A percentile compares a stretch with the other conserved stretches of the same genome.
Evolutionary conservation across 306 rosid species (phyloP).

Genomic region (Rubus idaeus): DNA sequence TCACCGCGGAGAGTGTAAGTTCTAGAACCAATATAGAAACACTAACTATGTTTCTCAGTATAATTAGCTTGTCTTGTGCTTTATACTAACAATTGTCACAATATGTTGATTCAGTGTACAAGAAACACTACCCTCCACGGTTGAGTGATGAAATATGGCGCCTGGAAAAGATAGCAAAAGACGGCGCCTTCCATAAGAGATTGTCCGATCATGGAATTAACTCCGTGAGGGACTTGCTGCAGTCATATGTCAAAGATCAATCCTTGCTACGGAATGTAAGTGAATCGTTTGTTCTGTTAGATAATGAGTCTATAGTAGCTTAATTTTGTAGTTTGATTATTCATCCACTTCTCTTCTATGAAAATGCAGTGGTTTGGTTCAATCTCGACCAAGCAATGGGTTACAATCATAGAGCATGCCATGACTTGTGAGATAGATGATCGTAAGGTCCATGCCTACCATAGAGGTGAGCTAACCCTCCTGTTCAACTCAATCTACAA

Average conservation of each 20-base stretch:
- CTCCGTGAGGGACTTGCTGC: conserved; percentile 50
- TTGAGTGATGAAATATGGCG: conserved; percentile 62
- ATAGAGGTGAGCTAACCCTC: not conserved
- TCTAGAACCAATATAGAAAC: not conserved
- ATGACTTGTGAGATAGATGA: conserved; percentile 38
- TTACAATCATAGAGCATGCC: conserved; percentile 50
- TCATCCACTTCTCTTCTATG: not conserved
- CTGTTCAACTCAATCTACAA: conserved; percentile 7
- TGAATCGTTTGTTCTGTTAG: not conserved
- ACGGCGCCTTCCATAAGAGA: conserved; percentile 35
- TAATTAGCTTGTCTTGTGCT: conserved; percentile 7
- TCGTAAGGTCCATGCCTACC: conserved; percentile 3
- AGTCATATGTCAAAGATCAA: conserved; percentile 24
- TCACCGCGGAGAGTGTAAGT: conserved; percentile 64
- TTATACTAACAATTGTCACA: not conserved
- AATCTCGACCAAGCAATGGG: conserved; percentile 42
- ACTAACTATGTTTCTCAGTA: not conserved
- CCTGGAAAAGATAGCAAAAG: conserved; percentile 50
- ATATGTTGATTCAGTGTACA: conserved; percentile 41
- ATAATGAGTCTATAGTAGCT: not conserved
- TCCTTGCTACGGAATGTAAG: conserved; percentile 40
- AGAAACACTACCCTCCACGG: conserved; percentile 58
- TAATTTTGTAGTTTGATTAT: not conserved
- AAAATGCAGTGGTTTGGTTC: conserved; percentile 46
- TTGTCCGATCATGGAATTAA: conserved; percentile 29